phyloP scores from a whole-genome alignment of 768 basidiomycete species.

The Pleurotus citrinopileatus region DNA sequence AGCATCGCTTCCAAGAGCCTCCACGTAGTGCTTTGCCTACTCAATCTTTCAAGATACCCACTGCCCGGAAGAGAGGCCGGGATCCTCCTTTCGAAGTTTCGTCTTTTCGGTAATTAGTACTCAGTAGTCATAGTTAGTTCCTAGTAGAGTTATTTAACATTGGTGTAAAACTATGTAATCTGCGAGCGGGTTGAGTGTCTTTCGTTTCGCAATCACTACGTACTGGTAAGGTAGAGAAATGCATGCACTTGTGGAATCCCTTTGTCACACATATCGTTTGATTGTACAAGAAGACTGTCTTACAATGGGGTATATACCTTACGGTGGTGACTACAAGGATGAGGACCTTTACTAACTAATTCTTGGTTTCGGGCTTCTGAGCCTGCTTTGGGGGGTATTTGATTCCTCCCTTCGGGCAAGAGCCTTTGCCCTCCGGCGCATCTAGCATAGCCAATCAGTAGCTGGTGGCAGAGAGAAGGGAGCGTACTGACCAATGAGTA shows the following conservation, averaged over 20 bases:
- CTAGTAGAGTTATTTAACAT: slow-evolving; percentile 7
- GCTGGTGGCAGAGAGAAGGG: neutral
- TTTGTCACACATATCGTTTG: too few relatives aligned
- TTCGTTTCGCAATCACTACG: neutral
- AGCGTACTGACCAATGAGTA: slow-evolving; percentile 40
- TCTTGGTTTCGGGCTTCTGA: neutral
- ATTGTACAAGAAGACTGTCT: too few relatives aligned
- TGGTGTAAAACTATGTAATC: slow-evolving; percentile 4
- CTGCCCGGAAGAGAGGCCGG: slow-evolving; percentile 22
- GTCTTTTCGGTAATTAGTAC: slow-evolving; percentile 1
- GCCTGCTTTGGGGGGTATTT: slow-evolving; percentile 45
- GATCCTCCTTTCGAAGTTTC: slow-evolving; percentile 5
- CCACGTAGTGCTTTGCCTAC: slow-evolving; percentile 56
- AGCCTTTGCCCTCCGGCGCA: slow-evolving; percentile 30
- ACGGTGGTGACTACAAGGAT: too few relatives aligned
- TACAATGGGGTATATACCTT: too few relatives aligned
- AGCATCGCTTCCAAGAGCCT: slow-evolving; percentile 29
- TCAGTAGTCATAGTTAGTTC: neutral
- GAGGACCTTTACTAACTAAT: too few relatives aligned
- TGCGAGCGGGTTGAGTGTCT: neutral
- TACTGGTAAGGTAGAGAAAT: neutral
- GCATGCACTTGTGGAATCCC: too few relatives aligned
- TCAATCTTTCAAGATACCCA: slow-evolving; percentile 43
- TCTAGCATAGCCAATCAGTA: slow-evolving; percentile 24
- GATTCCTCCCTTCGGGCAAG: slow-evolving; percentile 44